Percentiles rank a stretch among this genome's conserved stretches.
Conservation (phyloP, 2,329 filamentous ascomycete species). For the Fonsecaea nubica region DNA sequence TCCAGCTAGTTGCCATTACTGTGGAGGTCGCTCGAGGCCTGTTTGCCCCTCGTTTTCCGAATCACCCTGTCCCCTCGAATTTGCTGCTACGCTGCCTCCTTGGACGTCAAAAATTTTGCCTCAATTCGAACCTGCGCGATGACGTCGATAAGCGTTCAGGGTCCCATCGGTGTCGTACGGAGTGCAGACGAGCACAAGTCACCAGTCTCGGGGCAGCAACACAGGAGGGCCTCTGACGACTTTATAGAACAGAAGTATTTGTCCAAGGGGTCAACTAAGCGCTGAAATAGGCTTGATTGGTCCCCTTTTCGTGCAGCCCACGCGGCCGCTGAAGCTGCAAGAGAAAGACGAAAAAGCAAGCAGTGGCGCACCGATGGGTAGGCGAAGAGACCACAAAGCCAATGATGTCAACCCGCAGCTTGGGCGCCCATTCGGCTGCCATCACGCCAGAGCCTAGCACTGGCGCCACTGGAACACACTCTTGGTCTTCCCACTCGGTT, state of each 20-base stretch:
- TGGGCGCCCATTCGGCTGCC: slow-evolving; percentile 23
- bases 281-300: slow-evolving; percentile 14
- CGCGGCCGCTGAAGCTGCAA: slow-evolving; percentile 20
- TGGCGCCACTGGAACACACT: slow-evolving; percentile 14
- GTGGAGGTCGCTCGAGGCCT: slow-evolving; percentile 7
- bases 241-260: background rate
- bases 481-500: background rate
- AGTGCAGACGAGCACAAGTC: background rate
- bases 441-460: slow-evolving; percentile 2
- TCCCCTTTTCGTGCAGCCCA: slow-evolving; percentile 6
- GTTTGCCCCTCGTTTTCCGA: slow-evolving; percentile 23
- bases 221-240: background rate
- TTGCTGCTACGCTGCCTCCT: slow-evolving; percentile 10
- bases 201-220: background rate
- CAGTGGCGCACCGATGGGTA: slow-evolving; percentile 11
- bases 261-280: slow-evolving; percentile 6
- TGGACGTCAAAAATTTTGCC: slow-evolving; percentile 30
- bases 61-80: slow-evolving; percentile 6
- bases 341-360: background rate
- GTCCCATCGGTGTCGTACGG: slow-evolving; percentile 13
- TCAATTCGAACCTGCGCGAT: slow-evolving; percentile 25
- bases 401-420: slow-evolving; percentile 33
- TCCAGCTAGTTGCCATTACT: slow-evolving; percentile 15
- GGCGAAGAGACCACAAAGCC: slow-evolving; percentile 8
- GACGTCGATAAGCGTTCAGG: slow-evolving; percentile 30